These are phyloP conservation scores for Trichoderma endophyticum DNA, from an alignment of 2,329 filamentous ascomycete species.

Conservation along the genomic window DNA sequence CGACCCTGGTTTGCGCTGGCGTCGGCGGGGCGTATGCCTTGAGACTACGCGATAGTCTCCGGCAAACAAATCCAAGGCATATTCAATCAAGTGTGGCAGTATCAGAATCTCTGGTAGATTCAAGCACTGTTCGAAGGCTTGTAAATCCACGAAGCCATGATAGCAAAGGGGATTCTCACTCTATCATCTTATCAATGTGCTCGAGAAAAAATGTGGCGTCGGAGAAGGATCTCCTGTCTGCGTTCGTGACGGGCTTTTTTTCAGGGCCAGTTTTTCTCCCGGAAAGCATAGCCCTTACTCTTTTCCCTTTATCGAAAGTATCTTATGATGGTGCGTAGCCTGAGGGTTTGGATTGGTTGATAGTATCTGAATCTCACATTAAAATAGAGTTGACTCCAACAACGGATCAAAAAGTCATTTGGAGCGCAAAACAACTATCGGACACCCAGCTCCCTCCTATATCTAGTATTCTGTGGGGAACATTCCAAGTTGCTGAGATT, in stretches of 20 bases:
- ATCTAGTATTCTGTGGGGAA: neutral
- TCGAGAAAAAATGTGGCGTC: neutral
- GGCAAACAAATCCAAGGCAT: neutral
- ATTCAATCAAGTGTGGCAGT: neutral
- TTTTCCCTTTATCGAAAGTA: neutral
- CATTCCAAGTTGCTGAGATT: neutral
- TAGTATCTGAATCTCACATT: neutral
- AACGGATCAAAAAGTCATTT: neutral
- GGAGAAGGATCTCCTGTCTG: neutral
- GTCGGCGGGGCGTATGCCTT: neutral
- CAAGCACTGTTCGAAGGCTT: neutral
- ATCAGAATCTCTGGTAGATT: neutral
- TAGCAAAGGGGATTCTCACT: neutral
- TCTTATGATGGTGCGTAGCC: neutral
- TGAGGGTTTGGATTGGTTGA: neutral
- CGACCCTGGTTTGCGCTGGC: neutral
- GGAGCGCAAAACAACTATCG: neutral
- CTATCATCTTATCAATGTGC: neutral
- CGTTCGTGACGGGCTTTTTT: neutral
- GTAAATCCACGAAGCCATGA: neutral
- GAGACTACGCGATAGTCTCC: neutral
- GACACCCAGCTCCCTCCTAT: neutral
- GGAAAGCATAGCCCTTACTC: neutral
- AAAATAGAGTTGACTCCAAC: neutral
- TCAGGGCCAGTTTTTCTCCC: slow-evolving; percentile 6